These are phyloP conservation scores for Auriscalpium orientale DNA, from an alignment of 768 basidiomycete genomes.

Conservation along the genomic window DNA sequence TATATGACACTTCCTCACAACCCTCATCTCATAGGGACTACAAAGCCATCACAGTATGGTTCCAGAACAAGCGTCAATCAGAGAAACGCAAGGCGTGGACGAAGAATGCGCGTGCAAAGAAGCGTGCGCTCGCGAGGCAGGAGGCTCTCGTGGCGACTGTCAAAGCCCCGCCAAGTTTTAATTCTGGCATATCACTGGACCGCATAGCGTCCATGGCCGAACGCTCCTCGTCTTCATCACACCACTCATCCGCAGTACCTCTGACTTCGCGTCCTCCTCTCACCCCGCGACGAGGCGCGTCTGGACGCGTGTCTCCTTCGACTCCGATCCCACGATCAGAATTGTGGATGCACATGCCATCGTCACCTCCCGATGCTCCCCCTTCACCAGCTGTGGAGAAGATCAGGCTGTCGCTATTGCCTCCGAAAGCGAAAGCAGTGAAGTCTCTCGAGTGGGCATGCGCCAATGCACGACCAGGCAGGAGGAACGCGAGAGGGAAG, in stretches of 20 bases:
- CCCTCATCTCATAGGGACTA: constrained; percentile 3
- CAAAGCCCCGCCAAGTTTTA: constrained; percentile 4
- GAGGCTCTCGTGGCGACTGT: constrained; percentile 6
- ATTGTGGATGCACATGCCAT: constrained; percentile 42
- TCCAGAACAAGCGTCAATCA: constrained; percentile 14
- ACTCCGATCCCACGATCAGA: constrained; percentile 4
- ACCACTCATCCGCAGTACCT: background rate
- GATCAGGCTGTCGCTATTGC: constrained; percentile 36
- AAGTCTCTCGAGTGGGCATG: constrained; percentile 72
- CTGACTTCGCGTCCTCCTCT: constrained; percentile 8
- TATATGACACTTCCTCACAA: background rate
- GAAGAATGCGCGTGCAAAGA: constrained; percentile 10
- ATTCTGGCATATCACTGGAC: constrained; percentile 39
- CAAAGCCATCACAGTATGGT: constrained; percentile 14
- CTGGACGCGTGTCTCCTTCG: background rate
- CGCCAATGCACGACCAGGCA: constrained; percentile 35
- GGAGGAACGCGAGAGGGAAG: constrained; percentile 12
- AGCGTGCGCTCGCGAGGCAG: constrained; percentile 8
- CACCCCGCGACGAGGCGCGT: constrained; percentile 11
- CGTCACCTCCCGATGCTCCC: constrained; percentile 50
- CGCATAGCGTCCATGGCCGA: constrained; percentile 50
- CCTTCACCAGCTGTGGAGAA: constrained; percentile 43
- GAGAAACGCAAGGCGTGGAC: constrained; percentile 15
- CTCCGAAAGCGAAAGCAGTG: constrained; percentile 34
- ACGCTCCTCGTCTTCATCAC: constrained; percentile 17